A percentile compares a stretch with the other conserved stretches of the same genome.
phyloP scores from a whole-genome alignment of 139 green algal species.

The Pleodorina starrii region DNA sequence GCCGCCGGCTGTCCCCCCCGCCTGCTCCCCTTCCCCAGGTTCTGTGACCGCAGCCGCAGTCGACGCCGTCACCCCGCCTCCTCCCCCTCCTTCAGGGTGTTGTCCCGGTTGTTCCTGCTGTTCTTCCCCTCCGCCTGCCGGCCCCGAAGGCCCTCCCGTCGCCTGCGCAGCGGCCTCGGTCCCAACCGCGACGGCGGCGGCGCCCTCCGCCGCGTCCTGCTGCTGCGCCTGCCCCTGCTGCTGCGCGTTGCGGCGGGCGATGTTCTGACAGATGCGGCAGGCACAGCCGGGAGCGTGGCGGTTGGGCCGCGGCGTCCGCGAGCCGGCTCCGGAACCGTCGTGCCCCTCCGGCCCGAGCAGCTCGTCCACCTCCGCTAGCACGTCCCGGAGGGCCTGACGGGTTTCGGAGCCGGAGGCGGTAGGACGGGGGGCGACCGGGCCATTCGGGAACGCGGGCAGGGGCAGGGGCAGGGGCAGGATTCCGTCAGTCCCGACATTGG shows the following conservation, averaged over 20 bases:
- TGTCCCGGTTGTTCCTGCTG: no score
- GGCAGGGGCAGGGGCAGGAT: no score
- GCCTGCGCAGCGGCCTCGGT: not conserved
- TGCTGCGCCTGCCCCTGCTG: not conserved
- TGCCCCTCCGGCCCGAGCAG: constrained; percentile 9
- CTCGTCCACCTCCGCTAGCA: constrained; percentile 31
- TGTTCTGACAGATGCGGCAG: constrained; percentile 46
- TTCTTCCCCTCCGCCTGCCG: not conserved
- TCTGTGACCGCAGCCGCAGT: not conserved
- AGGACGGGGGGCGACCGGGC: no score
- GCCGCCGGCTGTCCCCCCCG: not conserved
- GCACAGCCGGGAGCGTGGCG: constrained; percentile 21
- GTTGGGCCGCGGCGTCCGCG: not conserved
- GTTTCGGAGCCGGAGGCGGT: no score
- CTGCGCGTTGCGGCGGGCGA: not conserved
- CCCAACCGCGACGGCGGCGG: no score
- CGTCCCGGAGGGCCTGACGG: constrained; percentile 22
- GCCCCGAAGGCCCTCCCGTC: not conserved
- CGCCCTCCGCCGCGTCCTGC: no score
- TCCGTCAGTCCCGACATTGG: no score
- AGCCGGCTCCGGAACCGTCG: not conserved
- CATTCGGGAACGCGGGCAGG: no score
- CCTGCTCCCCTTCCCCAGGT: not conserved
- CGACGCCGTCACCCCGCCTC: no score
- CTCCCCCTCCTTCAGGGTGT: no score